These are phyloP conservation scores for Carallia pectinifolia DNA, from an alignment of 345 rosid genomes.

Conservation along the genomic window DNA sequence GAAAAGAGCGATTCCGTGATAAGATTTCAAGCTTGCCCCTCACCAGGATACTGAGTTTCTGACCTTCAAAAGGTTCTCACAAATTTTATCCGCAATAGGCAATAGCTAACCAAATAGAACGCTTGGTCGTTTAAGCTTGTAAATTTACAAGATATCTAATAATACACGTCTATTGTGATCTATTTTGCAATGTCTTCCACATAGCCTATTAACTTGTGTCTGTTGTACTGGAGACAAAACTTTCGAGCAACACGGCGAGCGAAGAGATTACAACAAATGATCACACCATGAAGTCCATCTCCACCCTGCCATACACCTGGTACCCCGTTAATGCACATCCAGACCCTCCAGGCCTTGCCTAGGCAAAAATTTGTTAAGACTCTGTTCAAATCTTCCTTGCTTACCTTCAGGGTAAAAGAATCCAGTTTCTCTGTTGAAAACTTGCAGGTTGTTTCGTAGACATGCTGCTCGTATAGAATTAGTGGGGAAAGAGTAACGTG, in stretches of 20 bases:
- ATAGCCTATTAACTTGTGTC: slow-evolving; percentile 2
- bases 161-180: slow-evolving; percentile 8
- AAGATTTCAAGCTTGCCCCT: too few relatives aligned
- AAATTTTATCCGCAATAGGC: background rate
- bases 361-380: background rate
- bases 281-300: background rate
- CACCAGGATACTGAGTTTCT: background rate
- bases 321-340: background rate
- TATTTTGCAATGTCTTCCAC: background rate
- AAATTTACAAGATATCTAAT: slow-evolving; percentile 25
- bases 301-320: background rate
- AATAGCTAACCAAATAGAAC: background rate
- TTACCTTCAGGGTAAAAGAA: slow-evolving; percentile 14
- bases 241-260: background rate
- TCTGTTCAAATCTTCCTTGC: background rate
- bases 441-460: background rate
- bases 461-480: slow-evolving; percentile 18
- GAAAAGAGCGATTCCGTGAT: too few relatives aligned
- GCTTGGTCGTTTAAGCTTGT: slow-evolving; percentile 2
- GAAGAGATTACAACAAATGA: slow-evolving; percentile 1
- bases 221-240: slow-evolving; percentile 16
- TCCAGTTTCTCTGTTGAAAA: slow-evolving; percentile 8
- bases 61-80: background rate
- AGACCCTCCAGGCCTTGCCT: background rate
- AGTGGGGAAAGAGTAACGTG: slow-evolving; percentile 4